Base-by-base conservation (phyloP, 352 stramenopile genomes). In the Pilasporangium apinafurcum region DNA sequence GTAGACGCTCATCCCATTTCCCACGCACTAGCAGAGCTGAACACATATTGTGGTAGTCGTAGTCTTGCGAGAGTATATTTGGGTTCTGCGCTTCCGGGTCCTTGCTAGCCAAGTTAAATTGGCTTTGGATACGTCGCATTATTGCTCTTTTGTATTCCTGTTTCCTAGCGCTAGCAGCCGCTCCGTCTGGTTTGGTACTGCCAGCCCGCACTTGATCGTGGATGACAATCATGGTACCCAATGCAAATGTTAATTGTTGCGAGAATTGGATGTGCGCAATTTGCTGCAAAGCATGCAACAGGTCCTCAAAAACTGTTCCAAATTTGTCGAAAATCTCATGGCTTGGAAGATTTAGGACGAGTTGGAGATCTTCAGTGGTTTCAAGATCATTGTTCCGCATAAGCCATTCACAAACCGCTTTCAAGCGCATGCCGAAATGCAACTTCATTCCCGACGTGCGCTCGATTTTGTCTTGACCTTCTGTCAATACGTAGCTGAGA, bases 341-440 rank as follows among this genome's bases (percentile, higher is more conserved):
- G 13, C 48, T 72, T 7, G 58, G 49, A 4, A 70, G 17, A 7
- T 34, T 35, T 4, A 85, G 46, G 13, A 78, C 22, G 12, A 35
- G 12, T 8, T 37, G 16, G 42, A 63, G 3, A 24, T 26, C 8
- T 8, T 49, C 13, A 16, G 8, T 25, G 38, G 43, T 37, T 26
- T 27, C 21, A 32, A 38, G 33, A 48, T 17, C 10, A 48, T 39
- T 18, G 49, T 48, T 22, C 38, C 68, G 20, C 10, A 45, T 21
- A 56, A 62, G 48, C 27, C 44, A 53, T 26, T 51, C 45, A 48
- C 65, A 72, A 21, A 83, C 51, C 6, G 72, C 69, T 27, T 86
- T 86, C 10, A 72, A 51, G 12, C 61, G 60, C 16, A 84, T 55
- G 7, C 72, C 78, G 51, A 90, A 86, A 31, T 52, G 17, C 48